phyloP scores from a whole-genome alignment of 106 monocot species.

The Dioscorea alata region DNA sequence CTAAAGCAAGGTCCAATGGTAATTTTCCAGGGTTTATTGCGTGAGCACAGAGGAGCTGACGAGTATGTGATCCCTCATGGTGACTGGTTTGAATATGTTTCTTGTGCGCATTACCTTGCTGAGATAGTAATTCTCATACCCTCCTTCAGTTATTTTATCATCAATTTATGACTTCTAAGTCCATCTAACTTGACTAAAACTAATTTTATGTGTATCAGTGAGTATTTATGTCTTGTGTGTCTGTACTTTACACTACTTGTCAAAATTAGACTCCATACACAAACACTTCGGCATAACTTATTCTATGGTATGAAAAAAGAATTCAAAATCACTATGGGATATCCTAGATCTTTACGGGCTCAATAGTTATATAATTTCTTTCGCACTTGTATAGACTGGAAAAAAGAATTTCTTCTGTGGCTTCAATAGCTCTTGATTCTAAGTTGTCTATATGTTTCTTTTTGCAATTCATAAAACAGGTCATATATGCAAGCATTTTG shows the following conservation, averaged over 20 bases:
- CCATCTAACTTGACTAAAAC: not conserved
- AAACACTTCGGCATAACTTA: too few species aligned
- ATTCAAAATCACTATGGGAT: not conserved
- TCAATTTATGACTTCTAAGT: not conserved
- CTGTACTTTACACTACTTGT: too few species aligned
- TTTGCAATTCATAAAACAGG: conserved; percentile 26
- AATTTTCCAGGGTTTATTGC: conserved; percentile 67
- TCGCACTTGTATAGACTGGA: not conserved
- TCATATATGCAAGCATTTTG: conserved; percentile 83
- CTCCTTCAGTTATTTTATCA: not conserved
- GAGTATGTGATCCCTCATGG: conserved; percentile 81
- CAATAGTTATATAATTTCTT: not conserved
- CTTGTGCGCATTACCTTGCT: conserved; percentile 87
- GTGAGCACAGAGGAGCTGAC: conserved; percentile 48
- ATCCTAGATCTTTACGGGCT: not conserved
- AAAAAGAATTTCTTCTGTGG: not conserved
- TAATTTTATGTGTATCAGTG: not conserved
- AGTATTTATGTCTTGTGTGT: too few species aligned
- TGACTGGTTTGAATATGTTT: conserved; percentile 90
- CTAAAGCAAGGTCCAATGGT: not conserved
- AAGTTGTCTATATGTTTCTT: not conserved
- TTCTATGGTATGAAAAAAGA: not conserved
- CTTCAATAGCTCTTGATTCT: too few species aligned
- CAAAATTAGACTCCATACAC: too few species aligned
- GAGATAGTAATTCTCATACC: conserved; percentile 68